These are phyloP conservation scores for Diaporthe sp. DNA, from an alignment of 2,329 filamentous ascomycete species.

Conservation along the genomic window DNA sequence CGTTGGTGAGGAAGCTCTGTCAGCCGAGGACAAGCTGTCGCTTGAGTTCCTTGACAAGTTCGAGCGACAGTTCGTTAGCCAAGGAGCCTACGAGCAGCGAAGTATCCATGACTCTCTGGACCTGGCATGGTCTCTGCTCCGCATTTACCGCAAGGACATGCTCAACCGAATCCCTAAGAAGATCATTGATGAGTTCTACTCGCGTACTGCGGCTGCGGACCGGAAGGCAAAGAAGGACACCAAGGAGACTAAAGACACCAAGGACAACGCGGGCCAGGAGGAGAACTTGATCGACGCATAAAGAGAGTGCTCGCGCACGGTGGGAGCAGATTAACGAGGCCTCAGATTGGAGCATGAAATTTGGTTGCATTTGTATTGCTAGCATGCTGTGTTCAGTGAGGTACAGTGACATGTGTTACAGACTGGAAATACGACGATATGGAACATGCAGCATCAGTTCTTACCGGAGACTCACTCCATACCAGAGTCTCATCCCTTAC, in stretches of 20 bases:
- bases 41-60: slow-evolving; percentile 99
- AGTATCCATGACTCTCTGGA: slow-evolving; percentile 95
- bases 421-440: slow-evolving; percentile 31
- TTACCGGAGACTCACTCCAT: too few relatives aligned
- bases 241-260: slow-evolving; percentile 50
- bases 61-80: slow-evolving; percentile 92
- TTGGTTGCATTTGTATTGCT: slow-evolving; percentile 41
- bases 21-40: slow-evolving; percentile 95
- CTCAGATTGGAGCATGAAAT: slow-evolving; percentile 35
- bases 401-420: slow-evolving; percentile 38
- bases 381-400: slow-evolving; percentile 38
- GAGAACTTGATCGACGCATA: slow-evolving; percentile 56
- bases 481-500: too few relatives aligned
- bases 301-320: slow-evolving; percentile 12
- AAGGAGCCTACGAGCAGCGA: slow-evolving; percentile 92
- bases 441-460: neutral
- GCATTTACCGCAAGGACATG: slow-evolving; percentile 98
- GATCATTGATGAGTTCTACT: slow-evolving; percentile 86
- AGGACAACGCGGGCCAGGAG: slow-evolving; percentile 46
- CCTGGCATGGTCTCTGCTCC: slow-evolving; percentile 93
- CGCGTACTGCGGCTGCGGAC: slow-evolving; percentile 71
- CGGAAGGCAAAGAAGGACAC: slow-evolving; percentile 74
- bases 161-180: slow-evolving; percentile 95
- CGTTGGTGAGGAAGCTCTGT: slow-evolving; percentile 97
- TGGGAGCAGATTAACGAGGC: slow-evolving; percentile 16